Evolutionary conservation across 2,329 filamentous ascomycete species (phyloP).

Genomic region (Sclerotinia minor): DNA sequence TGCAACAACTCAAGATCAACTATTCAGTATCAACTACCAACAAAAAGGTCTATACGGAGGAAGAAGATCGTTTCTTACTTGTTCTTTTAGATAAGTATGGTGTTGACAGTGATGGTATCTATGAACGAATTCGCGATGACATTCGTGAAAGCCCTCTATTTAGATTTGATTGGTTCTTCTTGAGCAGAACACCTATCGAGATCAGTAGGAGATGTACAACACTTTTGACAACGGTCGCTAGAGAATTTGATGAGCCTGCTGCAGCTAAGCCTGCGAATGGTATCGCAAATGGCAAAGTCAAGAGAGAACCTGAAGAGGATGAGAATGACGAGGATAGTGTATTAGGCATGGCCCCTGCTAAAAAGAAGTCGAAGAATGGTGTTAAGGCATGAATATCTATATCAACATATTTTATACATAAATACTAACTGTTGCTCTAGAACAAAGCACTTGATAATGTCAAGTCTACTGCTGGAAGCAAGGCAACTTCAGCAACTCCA

Average conservation of each 20-base stretch:
- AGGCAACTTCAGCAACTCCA: conserved; percentile 71
- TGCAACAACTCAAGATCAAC: conserved; percentile 98
- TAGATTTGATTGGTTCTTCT: conserved; percentile 99
- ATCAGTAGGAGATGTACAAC: conserved; percentile 92
- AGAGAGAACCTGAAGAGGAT: conserved; percentile 76
- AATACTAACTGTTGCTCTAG: conserved; percentile 49
- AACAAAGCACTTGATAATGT: conserved; percentile 92
- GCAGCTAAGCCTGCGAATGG: conserved; percentile 54
- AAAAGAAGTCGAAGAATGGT: conserved; percentile 91
- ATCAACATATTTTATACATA: background rate
- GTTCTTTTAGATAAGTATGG: conserved; percentile 92
- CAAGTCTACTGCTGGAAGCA: conserved; percentile 69
- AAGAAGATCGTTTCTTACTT: conserved; percentile 92
- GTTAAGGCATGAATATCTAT: conserved; percentile 58
- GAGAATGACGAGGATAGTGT: conserved; percentile 82
- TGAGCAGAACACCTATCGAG: conserved; percentile 90
- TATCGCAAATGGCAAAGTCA: conserved; percentile 63
- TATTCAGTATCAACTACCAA: conserved; percentile 99
- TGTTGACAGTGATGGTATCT: conserved; percentile 85
- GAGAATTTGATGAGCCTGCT: conserved; percentile 78
- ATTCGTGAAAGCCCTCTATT: conserved; percentile 93
- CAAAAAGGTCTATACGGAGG: conserved; percentile 99
- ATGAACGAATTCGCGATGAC: conserved; percentile 94
- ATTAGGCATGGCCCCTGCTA: conserved; percentile 77
- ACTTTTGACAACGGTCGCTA: conserved; percentile 87